Evolutionary conservation across 2,329 filamentous ascomycete genomes (phyloP).

Genomic region (Monosporascus sp.): DNA sequence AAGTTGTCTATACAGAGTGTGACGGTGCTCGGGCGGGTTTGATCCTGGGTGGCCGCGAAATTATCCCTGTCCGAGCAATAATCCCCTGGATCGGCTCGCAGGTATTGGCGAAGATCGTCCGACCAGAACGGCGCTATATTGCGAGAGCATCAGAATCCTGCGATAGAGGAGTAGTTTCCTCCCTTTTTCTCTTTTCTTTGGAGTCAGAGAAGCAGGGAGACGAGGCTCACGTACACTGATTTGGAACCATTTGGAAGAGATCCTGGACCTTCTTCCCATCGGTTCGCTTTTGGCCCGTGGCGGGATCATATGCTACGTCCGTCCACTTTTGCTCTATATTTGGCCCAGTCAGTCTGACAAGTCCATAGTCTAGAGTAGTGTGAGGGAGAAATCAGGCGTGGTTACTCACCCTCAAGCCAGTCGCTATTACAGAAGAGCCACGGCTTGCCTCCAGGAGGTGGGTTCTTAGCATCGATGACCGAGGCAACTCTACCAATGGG

Average conservation of each 20-base stretch:
- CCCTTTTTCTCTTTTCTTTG: background rate
- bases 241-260: background rate
- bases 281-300: conserved; percentile 1
- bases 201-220: background rate
- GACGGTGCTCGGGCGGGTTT: conserved; percentile 4
- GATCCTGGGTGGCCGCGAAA: conserved; percentile 7
- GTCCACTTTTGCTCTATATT: conserved; percentile 5
- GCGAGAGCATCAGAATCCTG: background rate
- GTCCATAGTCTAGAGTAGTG: background rate
- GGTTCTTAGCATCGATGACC: background rate
- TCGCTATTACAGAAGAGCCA: conserved; percentile 6
- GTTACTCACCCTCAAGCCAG: conserved; percentile 4
- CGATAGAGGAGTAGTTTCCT: background rate
- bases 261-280: conserved; percentile 4
- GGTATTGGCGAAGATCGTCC: conserved; percentile 5
- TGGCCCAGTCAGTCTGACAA: background rate
- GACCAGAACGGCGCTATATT: conserved; percentile 6
- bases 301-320: conserved; percentile 3
- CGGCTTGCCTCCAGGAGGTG: conserved; percentile 4
- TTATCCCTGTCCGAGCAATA: conserved; percentile 3
- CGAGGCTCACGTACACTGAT: background rate
- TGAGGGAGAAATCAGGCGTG: background rate
- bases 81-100: conserved; percentile 3
- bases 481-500: conserved; percentile 1
- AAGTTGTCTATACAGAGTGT: conserved; percentile 8